phyloP scores from a whole-genome alignment of 2,329 filamentous ascomycete genomes.

The Tolypocladium sp. region DNA sequence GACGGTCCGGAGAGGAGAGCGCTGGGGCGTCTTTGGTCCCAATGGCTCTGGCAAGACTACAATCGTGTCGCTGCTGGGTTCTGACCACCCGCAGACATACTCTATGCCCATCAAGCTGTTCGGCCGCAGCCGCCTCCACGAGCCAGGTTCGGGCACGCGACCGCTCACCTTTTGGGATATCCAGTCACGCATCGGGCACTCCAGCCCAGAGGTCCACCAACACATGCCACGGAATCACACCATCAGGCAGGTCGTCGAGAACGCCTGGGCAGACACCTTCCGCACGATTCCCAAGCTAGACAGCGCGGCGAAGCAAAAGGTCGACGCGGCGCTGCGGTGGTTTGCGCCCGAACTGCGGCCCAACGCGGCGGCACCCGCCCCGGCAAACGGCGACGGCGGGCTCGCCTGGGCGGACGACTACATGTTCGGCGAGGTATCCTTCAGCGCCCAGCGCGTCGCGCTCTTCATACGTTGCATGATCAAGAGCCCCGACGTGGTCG shows the following conservation, averaged over 20 bases:
- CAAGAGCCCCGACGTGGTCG: slow-evolving; percentile 71
- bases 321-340: slow-evolving; percentile 64
- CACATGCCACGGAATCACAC: slow-evolving; percentile 78
- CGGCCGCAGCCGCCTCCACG: slow-evolving; percentile 69
- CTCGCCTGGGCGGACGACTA: slow-evolving; percentile 57
- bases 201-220: slow-evolving; percentile 86
- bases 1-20: slow-evolving; percentile 72
- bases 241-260: slow-evolving; percentile 67
- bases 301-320: slow-evolving; percentile 42
- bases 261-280: slow-evolving; percentile 86
- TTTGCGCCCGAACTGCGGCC: slow-evolving; percentile 75
- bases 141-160: slow-evolving; percentile 51
- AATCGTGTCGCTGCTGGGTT: slow-evolving; percentile 82
- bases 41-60: slow-evolving; percentile 97
- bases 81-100: slow-evolving; percentile 92
- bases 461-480: slow-evolving; percentile 77
- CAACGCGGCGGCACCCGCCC: slow-evolving; percentile 13
- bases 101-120: slow-evolving; percentile 82
- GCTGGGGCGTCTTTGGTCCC: slow-evolving; percentile 87
- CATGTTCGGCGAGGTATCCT: slow-evolving; percentile 65
- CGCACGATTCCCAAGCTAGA: slow-evolving; percentile 59
- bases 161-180: slow-evolving; percentile 90
- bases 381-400: slow-evolving; percentile 7
- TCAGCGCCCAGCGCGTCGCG: slow-evolving; percentile 74
- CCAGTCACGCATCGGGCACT: slow-evolving; percentile 82